A percentile compares a stretch with the other conserved stretches of the same genome.
Evolutionary conservation across 140 eudicot species (phyloP).

Genomic region (Bidens hawaiensis): DNA sequence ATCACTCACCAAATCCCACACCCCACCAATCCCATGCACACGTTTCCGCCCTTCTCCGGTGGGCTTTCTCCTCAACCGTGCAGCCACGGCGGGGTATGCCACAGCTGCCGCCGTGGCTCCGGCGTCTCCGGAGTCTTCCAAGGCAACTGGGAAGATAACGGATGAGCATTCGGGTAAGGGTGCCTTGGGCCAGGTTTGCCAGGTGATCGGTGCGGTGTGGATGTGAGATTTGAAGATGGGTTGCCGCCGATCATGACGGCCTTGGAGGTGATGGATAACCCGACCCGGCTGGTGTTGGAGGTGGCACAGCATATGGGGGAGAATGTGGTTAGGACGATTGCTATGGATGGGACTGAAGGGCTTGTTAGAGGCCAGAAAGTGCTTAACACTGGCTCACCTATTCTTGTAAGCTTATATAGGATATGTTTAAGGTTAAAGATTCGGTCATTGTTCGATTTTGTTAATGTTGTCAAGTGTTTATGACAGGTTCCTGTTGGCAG

Average conservation of each 20-base stretch:
- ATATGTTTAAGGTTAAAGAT: no score
- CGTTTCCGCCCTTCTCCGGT: conserved; percentile 37
- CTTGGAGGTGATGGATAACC: conserved; percentile 76
- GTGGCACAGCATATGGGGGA: conserved; percentile 97
- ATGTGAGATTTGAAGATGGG: conserved; percentile 74
- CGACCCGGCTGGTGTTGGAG: conserved; percentile 70
- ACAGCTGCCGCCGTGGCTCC: conserved; percentile 49
- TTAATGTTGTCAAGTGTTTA: neutral
- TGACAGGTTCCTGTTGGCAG: conserved; percentile 59
- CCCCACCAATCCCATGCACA: conserved; percentile 24
- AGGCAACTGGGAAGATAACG: conserved; percentile 45
- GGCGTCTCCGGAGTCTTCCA: conserved; percentile 34
- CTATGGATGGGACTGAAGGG: conserved; percentile 99
- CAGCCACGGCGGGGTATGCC: conserved; percentile 29
- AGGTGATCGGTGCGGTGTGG: conserved; percentile 74
- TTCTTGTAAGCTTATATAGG: conserved; percentile 44
- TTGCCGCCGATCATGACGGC: conserved; percentile 94
- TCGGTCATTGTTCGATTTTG: no score
- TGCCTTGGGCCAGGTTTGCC: conserved; percentile 69
- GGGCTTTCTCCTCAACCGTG: conserved; percentile 51
- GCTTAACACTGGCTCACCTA: conserved; percentile 91
- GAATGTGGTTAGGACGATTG: conserved; percentile 82
- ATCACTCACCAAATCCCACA: conserved; percentile 28
- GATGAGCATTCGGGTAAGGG: conserved; percentile 84
- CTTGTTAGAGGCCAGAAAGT: conserved; percentile 91